A percentile compares a stretch with the other conserved stretches of the same genome.
Evolutionary conservation across 306 rosid genomes (phyloP).

Genomic region (Fragaria vesca): DNA sequence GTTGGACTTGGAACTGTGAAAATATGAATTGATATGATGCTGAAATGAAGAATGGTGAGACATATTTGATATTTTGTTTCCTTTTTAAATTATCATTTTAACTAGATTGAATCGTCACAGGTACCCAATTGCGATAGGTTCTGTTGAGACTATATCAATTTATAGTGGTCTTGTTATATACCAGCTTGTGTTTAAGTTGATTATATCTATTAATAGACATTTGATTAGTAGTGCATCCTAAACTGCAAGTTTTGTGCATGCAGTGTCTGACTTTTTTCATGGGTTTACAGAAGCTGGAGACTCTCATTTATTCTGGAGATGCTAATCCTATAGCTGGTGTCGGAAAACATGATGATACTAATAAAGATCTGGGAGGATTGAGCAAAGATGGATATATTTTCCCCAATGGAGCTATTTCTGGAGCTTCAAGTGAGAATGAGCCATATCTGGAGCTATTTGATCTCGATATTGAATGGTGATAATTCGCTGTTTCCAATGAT

Average conservation of each 20-base stretch:
- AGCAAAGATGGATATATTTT: constrained; percentile 11
- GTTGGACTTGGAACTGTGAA: neutral
- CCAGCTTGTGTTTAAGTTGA: neutral
- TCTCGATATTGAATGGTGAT: constrained; percentile 24
- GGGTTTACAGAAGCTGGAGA: constrained; percentile 26
- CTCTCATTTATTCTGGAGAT: constrained; percentile 8
- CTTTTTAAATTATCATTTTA: neutral
- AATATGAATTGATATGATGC: neutral
- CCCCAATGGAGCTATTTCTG: constrained; percentile 7
- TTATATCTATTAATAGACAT: neutral
- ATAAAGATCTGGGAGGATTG: constrained; percentile 31
- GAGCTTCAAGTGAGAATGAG: neutral
- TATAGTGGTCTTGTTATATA: neutral
- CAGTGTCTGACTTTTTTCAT: neutral
- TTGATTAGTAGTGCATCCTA: too few relatives aligned
- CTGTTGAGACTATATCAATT: neutral
- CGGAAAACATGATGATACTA: constrained; percentile 22
- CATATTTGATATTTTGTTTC: neutral
- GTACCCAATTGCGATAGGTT: neutral
- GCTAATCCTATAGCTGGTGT: constrained; percentile 9
- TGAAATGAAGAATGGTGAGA: neutral
- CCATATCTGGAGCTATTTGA: constrained; percentile 54
- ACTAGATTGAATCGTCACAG: neutral
- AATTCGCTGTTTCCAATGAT: neutral
- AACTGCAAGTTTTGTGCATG: neutral